Percentiles rank a stretch among this genome's conserved stretches.
These are phyloP conservation scores for Ceratocystis harringtonii DNA, from an alignment of 2,329 filamentous ascomycete genomes.

Conservation along the genomic window DNA sequence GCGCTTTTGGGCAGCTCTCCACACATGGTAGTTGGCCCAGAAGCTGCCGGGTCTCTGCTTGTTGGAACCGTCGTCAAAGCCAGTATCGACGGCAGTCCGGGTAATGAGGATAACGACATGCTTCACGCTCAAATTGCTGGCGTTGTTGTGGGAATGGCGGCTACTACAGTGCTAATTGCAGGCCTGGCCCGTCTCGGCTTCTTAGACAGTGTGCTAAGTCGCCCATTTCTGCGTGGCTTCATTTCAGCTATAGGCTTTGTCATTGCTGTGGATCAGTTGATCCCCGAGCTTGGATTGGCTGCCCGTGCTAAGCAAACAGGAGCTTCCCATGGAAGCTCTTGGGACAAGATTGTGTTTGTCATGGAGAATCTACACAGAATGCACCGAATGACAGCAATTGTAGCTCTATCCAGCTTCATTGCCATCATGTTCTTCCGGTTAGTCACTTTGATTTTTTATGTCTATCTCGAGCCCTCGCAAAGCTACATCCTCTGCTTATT, in stretches of 20 bases:
- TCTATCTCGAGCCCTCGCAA: neutral
- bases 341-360: conserved; percentile 75
- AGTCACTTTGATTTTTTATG: conserved; percentile 20
- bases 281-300: conserved; percentile 73
- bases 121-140: conserved; percentile 74
- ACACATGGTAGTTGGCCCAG: conserved; percentile 85
- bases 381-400: conserved; percentile 59
- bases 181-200: conserved; percentile 79
- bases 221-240: conserved; percentile 85
- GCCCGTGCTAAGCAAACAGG: conserved; percentile 45
- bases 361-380: conserved; percentile 47
- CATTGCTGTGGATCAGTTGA: conserved; percentile 86
- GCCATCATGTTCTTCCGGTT: conserved; percentile 86
- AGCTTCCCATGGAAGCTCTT: conserved; percentile 70
- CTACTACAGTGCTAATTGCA: conserved; percentile 74
- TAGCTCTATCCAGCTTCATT: conserved; percentile 65
- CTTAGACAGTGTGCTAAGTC: conserved; percentile 81
- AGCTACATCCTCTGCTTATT: neutral
- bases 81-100: conserved; percentile 54
- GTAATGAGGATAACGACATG: conserved; percentile 44
- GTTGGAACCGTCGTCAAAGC: conserved; percentile 74
- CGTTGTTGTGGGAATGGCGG: conserved; percentile 74
- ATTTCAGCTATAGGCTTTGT: conserved; percentile 95
- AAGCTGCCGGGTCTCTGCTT: conserved; percentile 82
- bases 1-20: conserved; percentile 82